These are phyloP conservation scores for Podaxis sp. DNA, from an alignment of 768 basidiomycete genomes.

Conservation along the genomic window DNA sequence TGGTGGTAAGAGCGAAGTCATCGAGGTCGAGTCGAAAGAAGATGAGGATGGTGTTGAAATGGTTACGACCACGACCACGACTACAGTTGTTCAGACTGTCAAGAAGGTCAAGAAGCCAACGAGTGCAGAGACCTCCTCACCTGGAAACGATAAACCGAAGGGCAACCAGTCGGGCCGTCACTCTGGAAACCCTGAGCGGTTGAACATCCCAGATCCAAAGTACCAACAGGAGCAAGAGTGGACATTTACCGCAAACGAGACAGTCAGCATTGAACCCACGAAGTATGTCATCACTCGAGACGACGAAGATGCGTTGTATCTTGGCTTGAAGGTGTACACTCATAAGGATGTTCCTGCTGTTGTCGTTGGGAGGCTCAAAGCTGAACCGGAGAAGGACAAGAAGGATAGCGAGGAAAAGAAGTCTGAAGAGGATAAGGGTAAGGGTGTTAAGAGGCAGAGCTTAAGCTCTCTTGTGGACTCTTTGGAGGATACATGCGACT, in stretches of 20 bases:
- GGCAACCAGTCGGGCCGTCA: background rate
- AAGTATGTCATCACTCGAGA: conserved; percentile 25
- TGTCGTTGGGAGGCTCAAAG: conserved; percentile 36
- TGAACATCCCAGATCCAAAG: conserved; percentile 7
- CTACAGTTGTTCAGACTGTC: conserved; percentile 22
- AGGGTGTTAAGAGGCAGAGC: background rate
- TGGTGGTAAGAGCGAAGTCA: background rate
- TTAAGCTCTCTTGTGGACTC: conserved; percentile 1
- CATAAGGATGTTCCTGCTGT: conserved; percentile 40
- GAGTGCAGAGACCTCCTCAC: background rate
- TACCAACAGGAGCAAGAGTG: conserved; percentile 10
- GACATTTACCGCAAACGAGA: background rate
- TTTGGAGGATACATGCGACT: conserved; percentile 4
- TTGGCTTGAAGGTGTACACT: conserved; percentile 41
- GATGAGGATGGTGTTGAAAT: conserved; percentile 21
- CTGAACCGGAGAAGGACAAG: conserved; percentile 25
- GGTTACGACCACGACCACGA: conserved; percentile 28
- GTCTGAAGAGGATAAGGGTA: background rate
- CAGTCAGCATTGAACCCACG: conserved; percentile 16
- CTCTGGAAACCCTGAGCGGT: background rate
- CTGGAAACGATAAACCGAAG: background rate
- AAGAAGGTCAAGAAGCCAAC: conserved; percentile 22
- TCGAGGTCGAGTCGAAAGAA: conserved; percentile 3
- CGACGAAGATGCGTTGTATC: conserved; percentile 38
- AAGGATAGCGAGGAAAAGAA: background rate